Evolutionary conservation across 78 protist genomes (phyloP), one percentile per base, ranked within the genome.

Genomic region (Dictyostelium brefeldianum): DNA sequence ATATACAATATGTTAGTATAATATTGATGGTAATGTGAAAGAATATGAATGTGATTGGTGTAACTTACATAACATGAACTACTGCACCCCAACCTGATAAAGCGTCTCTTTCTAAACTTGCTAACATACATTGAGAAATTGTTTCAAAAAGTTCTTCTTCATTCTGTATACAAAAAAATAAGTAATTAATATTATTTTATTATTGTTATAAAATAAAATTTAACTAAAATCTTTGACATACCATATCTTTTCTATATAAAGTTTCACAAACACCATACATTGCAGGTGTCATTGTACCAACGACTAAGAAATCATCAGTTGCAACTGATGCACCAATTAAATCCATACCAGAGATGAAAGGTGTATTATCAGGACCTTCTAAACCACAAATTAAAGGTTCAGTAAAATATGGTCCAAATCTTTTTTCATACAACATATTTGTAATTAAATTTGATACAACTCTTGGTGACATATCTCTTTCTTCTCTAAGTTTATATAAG

Each of bases 361-460:
- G 99, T 71, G 92, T 89, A 89, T 90, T 90, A 17, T 97, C 85
- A 17, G 53, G 65, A 5, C 46, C 89, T 29, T 96, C 98, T 11
- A 99, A 83, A 41, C 99, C 99, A 18, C 97, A 98, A 22, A 99
- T 89, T 17, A 99, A 91, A 17, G 99, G 99, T 92, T 98, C 98
- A 3, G 90, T 57, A 70, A 98, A 98, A 41, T 91, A 98, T 57
- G 99, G 99, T 17, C 99, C 99, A 51, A 98, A 98, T 27, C 99
- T 71, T 78, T 92, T 91, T 78, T 92, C 97, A 95, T 98, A 99
- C 20, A 98, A 97, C 69, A 94, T 47, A 48, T 90, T 57, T 36
- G 97, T 85, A 27, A 97, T 51, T 43, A 98, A 15, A 54, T 90
- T 53, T 22, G 96, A 80, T 11, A 98, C 90, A 25, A 97, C 89